Evolutionary conservation across 768 basidiomycete species (phyloP).

Genomic region (Crucibulum laeve): DNA sequence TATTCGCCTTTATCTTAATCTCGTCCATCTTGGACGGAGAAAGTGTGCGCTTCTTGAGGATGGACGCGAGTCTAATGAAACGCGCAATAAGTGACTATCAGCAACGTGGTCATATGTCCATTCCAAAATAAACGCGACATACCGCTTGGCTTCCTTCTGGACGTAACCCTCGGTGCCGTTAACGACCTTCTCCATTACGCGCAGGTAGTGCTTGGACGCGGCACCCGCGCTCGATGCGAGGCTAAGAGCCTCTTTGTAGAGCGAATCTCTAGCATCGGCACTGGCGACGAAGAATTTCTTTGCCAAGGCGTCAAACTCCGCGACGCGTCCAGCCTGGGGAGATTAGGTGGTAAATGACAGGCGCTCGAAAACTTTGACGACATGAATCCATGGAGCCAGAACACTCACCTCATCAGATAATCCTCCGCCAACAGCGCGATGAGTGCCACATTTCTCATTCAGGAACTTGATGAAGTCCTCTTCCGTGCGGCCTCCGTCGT

Average conservation of each 20-base stretch:
- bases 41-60: slow-evolving; percentile 77
- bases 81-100: slow-evolving; percentile 9
- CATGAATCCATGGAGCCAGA: neutral
- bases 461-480: slow-evolving; percentile 74
- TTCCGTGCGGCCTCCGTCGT: slow-evolving; percentile 69
- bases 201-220: slow-evolving; percentile 73
- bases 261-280: slow-evolving; percentile 48
- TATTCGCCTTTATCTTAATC: slow-evolving; percentile 88
- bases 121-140: slow-evolving; percentile 12
- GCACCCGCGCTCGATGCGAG: slow-evolving; percentile 48
- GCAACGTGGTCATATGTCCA: slow-evolving; percentile 6
- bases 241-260: slow-evolving; percentile 61
- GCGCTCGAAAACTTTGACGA: neutral
- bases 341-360: slow-evolving; percentile 1
- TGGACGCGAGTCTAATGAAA: slow-evolving; percentile 39
- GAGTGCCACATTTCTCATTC: slow-evolving; percentile 84
- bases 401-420: slow-evolving; percentile 60
- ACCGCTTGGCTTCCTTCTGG: slow-evolving; percentile 85
- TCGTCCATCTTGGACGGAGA: slow-evolving; percentile 83
- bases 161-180: slow-evolving; percentile 71
- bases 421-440: slow-evolving; percentile 78
- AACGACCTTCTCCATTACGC: slow-evolving; percentile 85
- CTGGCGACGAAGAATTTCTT: slow-evolving; percentile 65
- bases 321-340: slow-evolving; percentile 73
- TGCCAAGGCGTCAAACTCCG: slow-evolving; percentile 75